phyloP scores from a whole-genome alignment of 768 basidiomycete genomes.

The Hericium erinaceus region DNA sequence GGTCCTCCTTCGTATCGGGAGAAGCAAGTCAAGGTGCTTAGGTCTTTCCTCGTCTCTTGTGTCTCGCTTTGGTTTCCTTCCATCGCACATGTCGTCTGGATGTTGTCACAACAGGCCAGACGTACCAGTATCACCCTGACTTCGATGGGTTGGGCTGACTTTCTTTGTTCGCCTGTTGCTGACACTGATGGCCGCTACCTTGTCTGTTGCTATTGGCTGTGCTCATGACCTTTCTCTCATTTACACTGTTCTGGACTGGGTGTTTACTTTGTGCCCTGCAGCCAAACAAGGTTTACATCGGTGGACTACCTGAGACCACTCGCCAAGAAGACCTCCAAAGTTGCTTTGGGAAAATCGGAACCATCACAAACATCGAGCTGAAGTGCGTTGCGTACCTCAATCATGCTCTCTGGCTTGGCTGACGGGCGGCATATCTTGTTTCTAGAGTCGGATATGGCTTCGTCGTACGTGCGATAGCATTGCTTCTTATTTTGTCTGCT shows the following conservation, averaged over 20 bases:
- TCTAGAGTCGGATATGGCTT: conserved; percentile 80
- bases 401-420: neutral
- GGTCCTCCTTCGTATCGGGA: conserved; percentile 34
- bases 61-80: conserved; percentile 14
- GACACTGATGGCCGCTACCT: conserved; percentile 21
- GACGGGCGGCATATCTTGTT: neutral
- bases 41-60: conserved; percentile 39
- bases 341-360: conserved; percentile 82
- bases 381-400: conserved; percentile 46
- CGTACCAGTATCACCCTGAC: conserved; percentile 4
- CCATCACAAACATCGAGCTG: conserved; percentile 66
- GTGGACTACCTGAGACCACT: conserved; percentile 81
- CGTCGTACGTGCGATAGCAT: conserved; percentile 52
- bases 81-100: conserved; percentile 22
- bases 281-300: conserved; percentile 92
- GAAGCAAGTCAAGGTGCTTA: conserved; percentile 86
- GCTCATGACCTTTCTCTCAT: conserved; percentile 31
- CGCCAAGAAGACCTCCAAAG: conserved; percentile 77
- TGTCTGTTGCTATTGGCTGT: conserved; percentile 28
- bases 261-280: conserved; percentile 63
- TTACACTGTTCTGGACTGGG: conserved; percentile 39
- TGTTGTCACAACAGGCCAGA: conserved; percentile 4
- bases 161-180: conserved; percentile 14
- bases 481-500: conserved; percentile 2
- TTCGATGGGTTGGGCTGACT: conserved; percentile 16